Percentiles rank a stretch among this genome's conserved stretches.
These are phyloP conservation scores for Proliferodiscus dingleyae DNA, from an alignment of 2,329 filamentous ascomycete genomes.

Conservation along the genomic window DNA sequence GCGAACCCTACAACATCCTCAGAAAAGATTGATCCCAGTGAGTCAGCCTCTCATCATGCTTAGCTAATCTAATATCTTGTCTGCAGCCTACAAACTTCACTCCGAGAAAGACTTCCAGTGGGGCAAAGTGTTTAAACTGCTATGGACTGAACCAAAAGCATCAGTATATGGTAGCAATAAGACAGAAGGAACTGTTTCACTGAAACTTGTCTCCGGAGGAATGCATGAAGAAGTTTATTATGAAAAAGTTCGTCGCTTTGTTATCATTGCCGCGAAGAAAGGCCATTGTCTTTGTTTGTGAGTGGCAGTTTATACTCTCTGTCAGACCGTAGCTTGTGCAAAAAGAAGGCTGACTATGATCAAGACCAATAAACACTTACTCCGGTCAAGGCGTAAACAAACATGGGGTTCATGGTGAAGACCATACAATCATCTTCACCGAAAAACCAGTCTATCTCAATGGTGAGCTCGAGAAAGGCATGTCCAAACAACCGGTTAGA, in stretches of 20 bases:
- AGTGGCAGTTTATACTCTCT: neutral
- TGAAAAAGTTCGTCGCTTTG: conserved; percentile 14
- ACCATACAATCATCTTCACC: conserved; percentile 11
- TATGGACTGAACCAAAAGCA: conserved; percentile 8
- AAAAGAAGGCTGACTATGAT: neutral
- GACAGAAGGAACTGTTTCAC: neutral
- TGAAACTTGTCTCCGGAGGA: neutral
- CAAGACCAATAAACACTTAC: conserved; percentile 15
- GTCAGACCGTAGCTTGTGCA: neutral
- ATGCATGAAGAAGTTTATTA: neutral
- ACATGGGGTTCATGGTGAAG: conserved; percentile 2
- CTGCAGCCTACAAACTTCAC: neutral
- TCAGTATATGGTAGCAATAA: neutral
- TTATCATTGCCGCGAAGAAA: neutral
- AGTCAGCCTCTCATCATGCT: too few relatives aligned
- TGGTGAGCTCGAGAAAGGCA: conserved; percentile 1
- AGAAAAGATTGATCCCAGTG: too few relatives aligned
- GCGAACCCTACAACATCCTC: too few relatives aligned
- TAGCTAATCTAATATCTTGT: too few relatives aligned
- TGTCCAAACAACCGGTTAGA: conserved; percentile 4
- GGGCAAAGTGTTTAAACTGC: conserved; percentile 6
- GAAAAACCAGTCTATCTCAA: neutral
- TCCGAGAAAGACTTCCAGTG: neutral
- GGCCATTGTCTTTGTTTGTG: conserved; percentile 12
- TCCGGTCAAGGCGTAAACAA: conserved; percentile 1